These are phyloP conservation scores for Rhododendron williamsianum DNA, from an alignment of 148 eudicot species.

Conservation along the genomic window DNA sequence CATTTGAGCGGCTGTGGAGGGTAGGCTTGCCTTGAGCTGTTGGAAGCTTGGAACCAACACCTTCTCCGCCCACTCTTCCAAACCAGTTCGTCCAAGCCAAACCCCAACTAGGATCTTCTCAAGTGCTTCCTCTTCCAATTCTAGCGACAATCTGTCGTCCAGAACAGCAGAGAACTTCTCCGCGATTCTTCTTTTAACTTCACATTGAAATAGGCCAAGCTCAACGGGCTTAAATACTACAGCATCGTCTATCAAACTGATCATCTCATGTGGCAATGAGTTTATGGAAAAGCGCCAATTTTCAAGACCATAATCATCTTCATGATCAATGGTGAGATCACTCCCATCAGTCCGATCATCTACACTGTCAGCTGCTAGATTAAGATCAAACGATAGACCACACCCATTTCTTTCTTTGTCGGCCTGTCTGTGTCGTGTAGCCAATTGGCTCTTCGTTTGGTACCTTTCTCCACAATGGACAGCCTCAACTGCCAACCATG, in stretches of 20 bases:
- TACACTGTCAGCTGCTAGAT: slow-evolving; percentile 44
- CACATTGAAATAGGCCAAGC: slow-evolving; percentile 29
- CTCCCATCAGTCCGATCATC: slow-evolving; percentile 75
- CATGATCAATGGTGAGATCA: slow-evolving; percentile 70
- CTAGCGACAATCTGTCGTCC: slow-evolving; percentile 37
- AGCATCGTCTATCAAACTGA: slow-evolving; percentile 45
- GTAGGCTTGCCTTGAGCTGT: slow-evolving; percentile 34
- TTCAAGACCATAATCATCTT: slow-evolving; percentile 42
- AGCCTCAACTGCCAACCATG: slow-evolving; percentile 75
- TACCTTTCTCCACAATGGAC: slow-evolving; percentile 38
- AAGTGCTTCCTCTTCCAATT: slow-evolving; percentile 61
- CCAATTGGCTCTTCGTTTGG: slow-evolving; percentile 63
- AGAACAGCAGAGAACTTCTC: slow-evolving; percentile 38
- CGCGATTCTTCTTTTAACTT: slow-evolving; percentile 44
- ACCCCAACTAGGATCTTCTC: slow-evolving; percentile 71
- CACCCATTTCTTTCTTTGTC: slow-evolving; percentile 42
- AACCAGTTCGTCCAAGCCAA: slow-evolving; percentile 59
- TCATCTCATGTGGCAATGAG: slow-evolving; percentile 50
- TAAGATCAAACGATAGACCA: slow-evolving; percentile 60
- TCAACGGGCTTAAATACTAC: slow-evolving; percentile 74
- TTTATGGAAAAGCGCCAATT: slow-evolving; percentile 36
- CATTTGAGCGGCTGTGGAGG: slow-evolving; percentile 14
- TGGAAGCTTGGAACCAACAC: slow-evolving; percentile 52
- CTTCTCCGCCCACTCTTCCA: slow-evolving; percentile 64
- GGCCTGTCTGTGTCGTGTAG: slow-evolving; percentile 37